Evolutionary conservation across 2,329 filamentous ascomycete species (phyloP), one percentile per base, ranked within the genome.

Genomic region (Cercospora sojina): DNA sequence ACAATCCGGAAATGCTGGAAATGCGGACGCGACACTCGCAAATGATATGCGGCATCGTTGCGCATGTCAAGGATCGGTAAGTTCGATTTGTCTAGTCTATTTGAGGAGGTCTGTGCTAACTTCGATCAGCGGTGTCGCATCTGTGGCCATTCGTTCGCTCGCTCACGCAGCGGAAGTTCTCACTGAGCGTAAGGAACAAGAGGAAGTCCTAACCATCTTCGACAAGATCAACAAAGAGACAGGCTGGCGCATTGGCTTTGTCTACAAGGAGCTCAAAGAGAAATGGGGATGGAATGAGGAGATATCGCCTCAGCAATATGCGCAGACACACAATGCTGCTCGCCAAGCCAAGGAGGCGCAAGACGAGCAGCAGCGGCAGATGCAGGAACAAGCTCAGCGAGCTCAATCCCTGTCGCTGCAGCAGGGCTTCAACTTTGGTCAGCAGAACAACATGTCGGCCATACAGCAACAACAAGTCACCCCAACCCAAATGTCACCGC

Each of bases 1-100:
- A 87, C 41, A 83, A 84, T 2, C 82, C 87, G 3, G 89, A 92
- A 67, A 91, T 94, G 86, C 86, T 85, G 56, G 83, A 85, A 4
- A 84, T 91, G 74, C 88, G 91, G 72, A 83, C 89, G 58, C 86
- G 87, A 68, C 92, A 97, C 75, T 90, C 92, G 0, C 89, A 91
- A 71, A 90, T 93, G 76, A 90, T 96, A 25, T 97, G 93, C 75
- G 94, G 94, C 13, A 96, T 98, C 68, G 88, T 91, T 25, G 91
- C 92, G 2, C 92, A 96, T 75, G 88, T 90, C 60, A 91, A 93
- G 73, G 92, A 96, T 75, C 85, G 87, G 83, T 85, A 75, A 72
- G 80, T 75, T 10, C 3, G 23, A 29, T 3, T 9, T 6, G 7
- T n/a, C 16, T 16, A 0, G 3, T 9, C 6, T 10, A 29, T 56